Conservation (phyloP, 2,329 filamentous ascomycete species). For the Ophiocordyceps sinensis region DNA sequence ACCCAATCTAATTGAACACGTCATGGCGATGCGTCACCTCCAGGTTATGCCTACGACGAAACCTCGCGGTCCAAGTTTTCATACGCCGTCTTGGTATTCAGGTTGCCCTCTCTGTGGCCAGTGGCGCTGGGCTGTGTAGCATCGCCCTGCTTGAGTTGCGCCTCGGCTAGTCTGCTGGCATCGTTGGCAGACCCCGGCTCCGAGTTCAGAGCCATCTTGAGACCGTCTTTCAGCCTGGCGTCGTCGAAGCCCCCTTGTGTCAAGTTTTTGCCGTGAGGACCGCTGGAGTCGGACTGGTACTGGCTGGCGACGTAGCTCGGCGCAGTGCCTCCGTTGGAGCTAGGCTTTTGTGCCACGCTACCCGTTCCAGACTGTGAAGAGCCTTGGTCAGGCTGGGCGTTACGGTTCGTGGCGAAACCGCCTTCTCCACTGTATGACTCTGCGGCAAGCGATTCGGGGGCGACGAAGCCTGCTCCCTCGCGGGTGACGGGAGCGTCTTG, state of each 20-base stretch:
- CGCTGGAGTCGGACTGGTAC: slow-evolving; percentile 13
- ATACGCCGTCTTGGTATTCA: slow-evolving; percentile 13
- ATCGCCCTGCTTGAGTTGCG: slow-evolving; percentile 19
- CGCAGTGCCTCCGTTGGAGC: slow-evolving; percentile 10
- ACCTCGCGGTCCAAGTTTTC: slow-evolving; percentile 15
- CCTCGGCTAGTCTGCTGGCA: slow-evolving; percentile 29
- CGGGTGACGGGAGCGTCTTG: slow-evolving; percentile 32
- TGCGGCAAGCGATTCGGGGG: slow-evolving; percentile 59
- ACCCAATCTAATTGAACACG: too few relatives aligned
- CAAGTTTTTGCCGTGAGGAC: slow-evolving; percentile 29
- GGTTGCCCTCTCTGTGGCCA: slow-evolving; percentile 11
- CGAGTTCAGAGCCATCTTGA: slow-evolving; percentile 22
- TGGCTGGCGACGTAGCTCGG: slow-evolving; percentile 24
- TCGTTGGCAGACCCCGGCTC: slow-evolving; percentile 33
- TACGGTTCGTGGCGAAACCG: slow-evolving; percentile 44
- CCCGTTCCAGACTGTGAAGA: background rate
- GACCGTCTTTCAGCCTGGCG: slow-evolving; percentile 18
- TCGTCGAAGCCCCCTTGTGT: slow-evolving; percentile 22
- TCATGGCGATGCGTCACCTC: too few relatives aligned
- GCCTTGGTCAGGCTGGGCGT: slow-evolving; percentile 19
- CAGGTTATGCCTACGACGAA: slow-evolving; percentile 10
- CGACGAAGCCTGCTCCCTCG: slow-evolving; percentile 51
- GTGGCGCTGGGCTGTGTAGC: slow-evolving; percentile 9
- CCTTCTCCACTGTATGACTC: slow-evolving; percentile 51
- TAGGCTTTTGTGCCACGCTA: background rate